phyloP scores from a whole-genome alignment of 2,329 filamentous ascomycete genomes.

The Rutstroemia sp. region DNA sequence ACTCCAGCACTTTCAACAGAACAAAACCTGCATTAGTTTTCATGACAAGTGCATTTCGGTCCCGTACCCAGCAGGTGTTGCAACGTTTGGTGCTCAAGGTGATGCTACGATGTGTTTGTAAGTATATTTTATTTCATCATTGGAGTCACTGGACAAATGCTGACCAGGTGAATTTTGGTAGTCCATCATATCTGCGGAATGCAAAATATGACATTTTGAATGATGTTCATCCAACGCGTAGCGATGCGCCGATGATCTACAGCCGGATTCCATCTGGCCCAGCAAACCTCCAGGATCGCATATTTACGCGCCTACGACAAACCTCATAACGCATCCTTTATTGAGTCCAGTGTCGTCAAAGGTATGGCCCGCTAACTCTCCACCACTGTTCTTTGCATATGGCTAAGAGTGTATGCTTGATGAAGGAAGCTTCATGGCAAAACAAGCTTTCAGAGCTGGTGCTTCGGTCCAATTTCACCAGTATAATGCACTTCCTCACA shows the following conservation, averaged over 20 bases:
- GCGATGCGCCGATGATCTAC: background rate
- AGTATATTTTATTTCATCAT: background rate
- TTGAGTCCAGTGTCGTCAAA: background rate
- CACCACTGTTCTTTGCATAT: slow-evolving; percentile 2
- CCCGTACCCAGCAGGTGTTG: background rate
- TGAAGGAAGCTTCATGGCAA: background rate
- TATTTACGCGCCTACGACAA: background rate
- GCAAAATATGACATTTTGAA: background rate
- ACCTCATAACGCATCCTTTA: background rate
- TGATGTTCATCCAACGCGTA: background rate
- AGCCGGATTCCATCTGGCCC: background rate
- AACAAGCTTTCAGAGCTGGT: background rate
- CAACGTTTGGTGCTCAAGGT: background rate
- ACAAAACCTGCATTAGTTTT: background rate
- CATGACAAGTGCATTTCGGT: background rate
- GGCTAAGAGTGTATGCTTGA: slow-evolving; percentile 1
- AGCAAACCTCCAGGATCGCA: background rate
- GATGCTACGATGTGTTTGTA: background rate
- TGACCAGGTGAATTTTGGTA: background rate
- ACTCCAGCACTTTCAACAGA: background rate
- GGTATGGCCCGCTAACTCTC: background rate
- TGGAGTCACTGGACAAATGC: rapidly evolving
- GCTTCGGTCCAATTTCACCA: background rate
- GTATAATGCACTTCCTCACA: background rate
- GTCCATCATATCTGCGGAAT: background rate